These are phyloP conservation scores for Lecanicillium sp. DNA, from an alignment of 2,329 filamentous ascomycete genomes.

Conservation along the genomic window DNA sequence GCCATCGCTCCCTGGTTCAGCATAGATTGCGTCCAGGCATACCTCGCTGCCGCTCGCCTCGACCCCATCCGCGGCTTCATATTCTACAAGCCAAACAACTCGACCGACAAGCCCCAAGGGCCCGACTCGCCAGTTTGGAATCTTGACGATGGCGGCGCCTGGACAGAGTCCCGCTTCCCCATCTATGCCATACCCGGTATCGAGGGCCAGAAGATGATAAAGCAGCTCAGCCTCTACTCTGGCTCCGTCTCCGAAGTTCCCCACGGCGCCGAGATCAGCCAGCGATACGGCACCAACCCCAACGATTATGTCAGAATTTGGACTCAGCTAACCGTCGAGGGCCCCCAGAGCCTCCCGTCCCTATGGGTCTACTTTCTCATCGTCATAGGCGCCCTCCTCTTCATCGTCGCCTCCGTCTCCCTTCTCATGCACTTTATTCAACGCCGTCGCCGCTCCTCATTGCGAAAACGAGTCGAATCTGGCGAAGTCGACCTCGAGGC, in stretches of 20 bases:
- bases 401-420: constrained; percentile 62
- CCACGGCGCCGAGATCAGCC: constrained; percentile 49
- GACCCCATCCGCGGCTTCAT: constrained; percentile 58
- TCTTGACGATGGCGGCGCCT: constrained; percentile 61
- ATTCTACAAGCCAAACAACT: constrained; percentile 55
- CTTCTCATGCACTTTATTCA: constrained; percentile 73
- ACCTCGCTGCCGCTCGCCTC: constrained; percentile 54
- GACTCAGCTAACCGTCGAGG: constrained; percentile 46
- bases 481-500: constrained; percentile 84
- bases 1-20: constrained; percentile 85
- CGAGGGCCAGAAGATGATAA: constrained; percentile 62
- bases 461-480: constrained; percentile 64
- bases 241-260: constrained; percentile 62
- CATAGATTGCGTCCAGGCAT: constrained; percentile 64
- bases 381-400: constrained; percentile 64
- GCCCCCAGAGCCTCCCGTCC: constrained; percentile 52
- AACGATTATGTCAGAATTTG: constrained; percentile 56
- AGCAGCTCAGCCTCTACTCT: constrained; percentile 68
- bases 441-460: constrained; percentile 57
- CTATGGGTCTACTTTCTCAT: constrained; percentile 75
- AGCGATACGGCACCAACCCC: constrained; percentile 48
- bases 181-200: constrained; percentile 73
- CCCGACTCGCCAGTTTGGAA: constrained; percentile 62
- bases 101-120: constrained; percentile 57
- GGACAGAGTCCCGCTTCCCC: constrained; percentile 70